Evolutionary conservation across 345 rosid species (phyloP), one percentile per base, ranked within the genome.

Genomic region (Heritiera fomes): DNA sequence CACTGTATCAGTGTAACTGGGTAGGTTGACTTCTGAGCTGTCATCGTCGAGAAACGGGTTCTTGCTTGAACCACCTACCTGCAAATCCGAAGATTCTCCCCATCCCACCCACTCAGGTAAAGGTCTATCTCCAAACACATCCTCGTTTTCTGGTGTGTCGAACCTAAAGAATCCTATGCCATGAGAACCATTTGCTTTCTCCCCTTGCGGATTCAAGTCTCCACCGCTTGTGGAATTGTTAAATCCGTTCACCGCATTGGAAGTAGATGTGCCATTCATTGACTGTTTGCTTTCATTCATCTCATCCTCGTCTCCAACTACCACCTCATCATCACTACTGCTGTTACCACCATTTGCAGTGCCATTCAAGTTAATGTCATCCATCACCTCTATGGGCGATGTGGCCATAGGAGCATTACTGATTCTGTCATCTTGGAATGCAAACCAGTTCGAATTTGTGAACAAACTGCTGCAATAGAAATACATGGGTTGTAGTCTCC

Each of bases 371-470:
- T 92, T 92, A 65, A 90, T 84, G 49, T 90, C 95, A 55, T 91
- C 97, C 99, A 96, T 89, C 86, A 89, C 82, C 80, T 88, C 97
- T 0, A 86, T 64, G 40, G 93, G 85, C 8, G 92, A 87, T 13
- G 83, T 80, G 64, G 91, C 88, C 23, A 78, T 75, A 75, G 91
- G 85, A 75, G 91, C 89, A 76, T 81, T 80, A 73, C 85, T 91
- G 50, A 85, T 78, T 80, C 91, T 89, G 17, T 94, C 92, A 13
- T 94, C 98, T 90, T 92, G 94, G 86, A 90, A 97, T 14, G 98
- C 93, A 86, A 96, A 96, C 99, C 99, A 96, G 84, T 97, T 85
- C 72, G 99, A 92, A 80, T 93, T 93, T 79, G 98, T 93, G 87
- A 97, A 95, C 55, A 94, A 87, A 82, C 93, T 94, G 88, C 89